Conservation (phyloP, 2,329 filamentous ascomycete species). For the Ceratocystis huliohia region DNA sequence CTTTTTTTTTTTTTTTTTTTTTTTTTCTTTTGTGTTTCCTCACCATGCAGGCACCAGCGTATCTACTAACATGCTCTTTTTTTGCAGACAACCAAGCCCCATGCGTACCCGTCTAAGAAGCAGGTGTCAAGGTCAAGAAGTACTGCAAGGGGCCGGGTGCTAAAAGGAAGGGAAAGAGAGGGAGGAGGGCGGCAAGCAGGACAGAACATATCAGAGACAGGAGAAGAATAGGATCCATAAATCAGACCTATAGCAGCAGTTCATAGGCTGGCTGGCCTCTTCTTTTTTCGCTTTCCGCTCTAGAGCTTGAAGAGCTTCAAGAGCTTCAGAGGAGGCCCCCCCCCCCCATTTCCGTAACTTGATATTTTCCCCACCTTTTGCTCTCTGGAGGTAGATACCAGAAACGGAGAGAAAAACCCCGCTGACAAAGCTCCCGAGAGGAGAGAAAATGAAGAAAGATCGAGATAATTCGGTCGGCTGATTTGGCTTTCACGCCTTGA, state of each 20-base stretch:
- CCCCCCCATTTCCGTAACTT: background rate
- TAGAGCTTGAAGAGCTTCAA: background rate
- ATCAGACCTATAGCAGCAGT: background rate
- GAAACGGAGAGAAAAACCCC: no score
- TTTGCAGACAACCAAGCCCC: background rate
- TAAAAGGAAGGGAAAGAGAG: background rate
- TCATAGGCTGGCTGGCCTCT: no score
- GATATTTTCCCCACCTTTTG: no score
- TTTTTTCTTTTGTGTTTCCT: background rate
- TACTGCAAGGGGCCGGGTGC: background rate
- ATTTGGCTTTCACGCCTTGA: background rate
- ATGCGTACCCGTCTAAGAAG: background rate
- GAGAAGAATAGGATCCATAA: background rate
- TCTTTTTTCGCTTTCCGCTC: no score
- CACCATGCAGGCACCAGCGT: background rate
- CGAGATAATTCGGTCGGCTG: background rate
- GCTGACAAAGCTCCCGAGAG: no score
- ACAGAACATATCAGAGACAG: background rate
- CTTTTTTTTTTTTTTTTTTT: no score
- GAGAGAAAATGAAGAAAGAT: no score
- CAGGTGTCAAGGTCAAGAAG: background rate
- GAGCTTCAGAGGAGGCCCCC: background rate
- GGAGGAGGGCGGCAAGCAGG: background rate
- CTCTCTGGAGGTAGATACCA: no score
- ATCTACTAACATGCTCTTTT: background rate